Conservation (phyloP, 2,329 filamentous ascomycete species). For the Exophiala phaeomuriformis region DNA sequence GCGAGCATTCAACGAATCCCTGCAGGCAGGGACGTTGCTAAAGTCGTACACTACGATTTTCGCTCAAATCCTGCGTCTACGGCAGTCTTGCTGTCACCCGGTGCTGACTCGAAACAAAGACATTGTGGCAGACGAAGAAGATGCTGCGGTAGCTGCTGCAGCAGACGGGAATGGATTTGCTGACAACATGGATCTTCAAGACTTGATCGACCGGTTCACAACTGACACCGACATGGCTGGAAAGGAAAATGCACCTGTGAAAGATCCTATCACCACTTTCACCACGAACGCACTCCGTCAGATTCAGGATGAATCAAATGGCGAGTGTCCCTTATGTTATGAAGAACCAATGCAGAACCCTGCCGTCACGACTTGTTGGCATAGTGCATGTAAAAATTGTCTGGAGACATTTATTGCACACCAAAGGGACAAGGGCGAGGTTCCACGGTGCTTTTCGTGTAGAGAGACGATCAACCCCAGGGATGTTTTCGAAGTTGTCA, state of each 20-base stretch:
- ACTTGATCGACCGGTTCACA: constrained; percentile 77
- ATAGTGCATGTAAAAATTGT: constrained; percentile 91
- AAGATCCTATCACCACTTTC: constrained; percentile 62
- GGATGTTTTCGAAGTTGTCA: constrained; percentile 87
- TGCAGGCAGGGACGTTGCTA: constrained; percentile 85
- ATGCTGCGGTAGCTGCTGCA: constrained; percentile 56
- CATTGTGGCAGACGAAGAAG: constrained; percentile 79
- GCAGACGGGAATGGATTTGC: constrained; percentile 74
- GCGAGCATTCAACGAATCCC: constrained; percentile 72
- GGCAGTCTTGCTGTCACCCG: constrained; percentile 92
- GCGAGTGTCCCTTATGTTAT: constrained; percentile 88
- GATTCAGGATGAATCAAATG: constrained; percentile 79
- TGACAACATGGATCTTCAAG: constrained; percentile 92
- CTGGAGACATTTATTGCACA: constrained; percentile 85
- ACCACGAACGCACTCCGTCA: constrained; percentile 81
- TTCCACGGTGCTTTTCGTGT: constrained; percentile 84
- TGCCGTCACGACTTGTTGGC: constrained; percentile 93
- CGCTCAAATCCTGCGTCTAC: constrained; percentile 84
- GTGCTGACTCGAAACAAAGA: constrained; percentile 77
- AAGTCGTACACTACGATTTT: constrained; percentile 97
- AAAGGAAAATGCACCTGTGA: constrained; percentile 39
- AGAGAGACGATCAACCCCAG: constrained; percentile 71
- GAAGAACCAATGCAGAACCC: constrained; percentile 96
- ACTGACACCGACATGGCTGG: constrained; percentile 56
- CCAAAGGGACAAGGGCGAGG: constrained; percentile 65